Conservation (phyloP, 2,329 filamentous ascomycete species). For the Helminthosporium solani region DNA sequence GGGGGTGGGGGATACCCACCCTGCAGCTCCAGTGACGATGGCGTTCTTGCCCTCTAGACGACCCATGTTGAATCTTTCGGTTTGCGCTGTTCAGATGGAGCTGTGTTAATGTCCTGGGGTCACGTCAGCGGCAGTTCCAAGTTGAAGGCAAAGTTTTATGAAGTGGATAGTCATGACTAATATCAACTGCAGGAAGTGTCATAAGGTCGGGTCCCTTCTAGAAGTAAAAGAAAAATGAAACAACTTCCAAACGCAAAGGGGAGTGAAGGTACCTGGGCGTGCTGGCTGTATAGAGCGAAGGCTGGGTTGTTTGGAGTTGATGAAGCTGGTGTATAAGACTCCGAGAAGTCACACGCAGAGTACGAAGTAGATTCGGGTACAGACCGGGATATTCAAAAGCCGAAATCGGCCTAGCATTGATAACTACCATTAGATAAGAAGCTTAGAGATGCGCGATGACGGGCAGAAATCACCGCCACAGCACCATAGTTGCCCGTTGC, state of each 20-base stretch:
- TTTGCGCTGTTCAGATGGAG: slow-evolving; percentile 2
- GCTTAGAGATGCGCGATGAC: slow-evolving; percentile 1
- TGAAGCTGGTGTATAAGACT: slow-evolving; percentile 1
- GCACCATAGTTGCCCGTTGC: neutral
- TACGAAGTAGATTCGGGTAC: slow-evolving; percentile 13
- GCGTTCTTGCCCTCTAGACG: slow-evolving; percentile 67
- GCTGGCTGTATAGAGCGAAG: neutral
- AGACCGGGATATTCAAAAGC: slow-evolving; percentile 21
- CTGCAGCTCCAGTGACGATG: slow-evolving; percentile 81
- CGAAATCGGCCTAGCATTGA: slow-evolving; percentile 34
- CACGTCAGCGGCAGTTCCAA: slow-evolving; percentile 2
- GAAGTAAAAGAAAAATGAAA: no score
- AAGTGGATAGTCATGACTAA: slow-evolving; percentile 32
- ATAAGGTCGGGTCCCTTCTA: slow-evolving; percentile 11
- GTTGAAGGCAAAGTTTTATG: slow-evolving; percentile 23
- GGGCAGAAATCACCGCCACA: neutral
- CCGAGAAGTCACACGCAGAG: neutral
- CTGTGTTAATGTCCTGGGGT: slow-evolving; percentile 8
- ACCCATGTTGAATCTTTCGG: slow-evolving; percentile 39
- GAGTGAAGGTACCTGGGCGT: slow-evolving; percentile 1
- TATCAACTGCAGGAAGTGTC: slow-evolving; percentile 22
- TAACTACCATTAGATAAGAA: slow-evolving; percentile 38
- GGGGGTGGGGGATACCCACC: slow-evolving; percentile 61
- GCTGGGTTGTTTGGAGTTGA: neutral
- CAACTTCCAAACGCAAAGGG: no score